Base-by-base conservation (phyloP, 352 stramenopile genomes). In the Pythium utonaiense region DNA sequence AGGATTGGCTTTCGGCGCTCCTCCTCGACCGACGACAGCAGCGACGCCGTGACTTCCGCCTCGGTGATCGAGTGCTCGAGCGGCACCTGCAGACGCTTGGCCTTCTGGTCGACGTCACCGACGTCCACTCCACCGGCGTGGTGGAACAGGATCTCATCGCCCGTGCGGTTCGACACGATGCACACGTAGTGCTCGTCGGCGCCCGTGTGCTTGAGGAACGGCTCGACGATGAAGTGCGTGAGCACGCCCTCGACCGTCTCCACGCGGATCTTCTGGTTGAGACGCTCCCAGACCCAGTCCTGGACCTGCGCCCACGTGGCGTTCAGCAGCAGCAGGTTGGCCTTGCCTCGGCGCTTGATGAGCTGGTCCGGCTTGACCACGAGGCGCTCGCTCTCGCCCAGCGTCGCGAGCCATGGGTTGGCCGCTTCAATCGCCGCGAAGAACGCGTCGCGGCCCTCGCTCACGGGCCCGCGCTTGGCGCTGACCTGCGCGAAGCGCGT, bases 351-450 rank as follows among this genome's bases (percentile, higher is more conserved):
- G 53, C 95, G 80, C 80, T 98, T 98, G 76, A 99, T 98, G 40
- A 99, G 81, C 83, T 98, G 94, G 78, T 99, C 96, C 17, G 96
- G 96, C 80, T 99, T 99, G 55, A 98, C 95, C 51, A 98, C 96
- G 34, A 99, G 83, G 62, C 91, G 95, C 19, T 70, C 73, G 21
- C 63, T 72, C 30, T 89, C 79, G 50, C 71, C 70, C 19, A 90
- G 78, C 36, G 66, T 63, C 22, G 75, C 68, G 27, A 98, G 75
- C 93, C 93, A 98, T 42, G 82, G 83, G 73, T 92, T 95, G 22
- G 66, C 64, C 24, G 67, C 53, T 63, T 89, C 89, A 50, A 97
- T 77, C 36, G 60, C 57, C 33, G 67, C 69, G 67, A 93, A 92
- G 62, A 91, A 91, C 0, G 75, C 74, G 27, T 84, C 78, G 57